phyloP scores from a whole-genome alignment of 176 grass and related monocot genomes.

The Juncus inflexus region DNA sequence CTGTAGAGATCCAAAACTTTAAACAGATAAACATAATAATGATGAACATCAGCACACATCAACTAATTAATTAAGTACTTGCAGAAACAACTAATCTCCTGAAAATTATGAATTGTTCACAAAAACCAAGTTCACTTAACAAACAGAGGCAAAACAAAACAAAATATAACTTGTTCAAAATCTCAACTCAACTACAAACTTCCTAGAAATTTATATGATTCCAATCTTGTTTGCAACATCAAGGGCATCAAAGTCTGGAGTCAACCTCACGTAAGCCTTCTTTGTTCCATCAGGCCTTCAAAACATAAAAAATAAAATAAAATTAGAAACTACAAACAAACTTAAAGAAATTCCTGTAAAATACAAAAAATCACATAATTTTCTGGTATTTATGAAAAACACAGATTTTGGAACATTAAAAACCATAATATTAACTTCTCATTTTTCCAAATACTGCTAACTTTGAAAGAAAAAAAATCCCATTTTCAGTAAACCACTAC shows the following conservation, averaged over 20 bases:
- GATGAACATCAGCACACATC: no score
- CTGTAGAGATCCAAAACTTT: no score
- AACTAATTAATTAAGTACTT: background rate
- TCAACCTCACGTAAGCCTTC: constrained; percentile 75
- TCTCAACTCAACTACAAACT: constrained; percentile 24
- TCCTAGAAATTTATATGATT: constrained; percentile 50
- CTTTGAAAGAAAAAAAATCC: no score
- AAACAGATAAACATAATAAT: background rate
- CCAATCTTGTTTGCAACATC: constrained; percentile 79
- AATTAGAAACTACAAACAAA: constrained; percentile 5
- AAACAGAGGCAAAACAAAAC: constrained; percentile 8
- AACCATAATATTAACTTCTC: no score
- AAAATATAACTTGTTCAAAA: constrained; percentile 8
- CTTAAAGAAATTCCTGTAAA: background rate
- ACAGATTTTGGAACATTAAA: no score
- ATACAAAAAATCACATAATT: no score
- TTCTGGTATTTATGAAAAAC: no score
- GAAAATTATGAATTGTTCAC: background rate
- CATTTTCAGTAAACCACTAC: no score
- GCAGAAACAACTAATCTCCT: background rate
- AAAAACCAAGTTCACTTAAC: constrained; percentile 19
- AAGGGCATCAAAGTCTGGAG: constrained; percentile 59
- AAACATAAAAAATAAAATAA: background rate
- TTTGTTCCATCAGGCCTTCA: constrained; percentile 77
- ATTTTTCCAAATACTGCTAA: no score